phyloP scores from a whole-genome alignment of 768 basidiomycete genomes.

The Russula sp. region DNA sequence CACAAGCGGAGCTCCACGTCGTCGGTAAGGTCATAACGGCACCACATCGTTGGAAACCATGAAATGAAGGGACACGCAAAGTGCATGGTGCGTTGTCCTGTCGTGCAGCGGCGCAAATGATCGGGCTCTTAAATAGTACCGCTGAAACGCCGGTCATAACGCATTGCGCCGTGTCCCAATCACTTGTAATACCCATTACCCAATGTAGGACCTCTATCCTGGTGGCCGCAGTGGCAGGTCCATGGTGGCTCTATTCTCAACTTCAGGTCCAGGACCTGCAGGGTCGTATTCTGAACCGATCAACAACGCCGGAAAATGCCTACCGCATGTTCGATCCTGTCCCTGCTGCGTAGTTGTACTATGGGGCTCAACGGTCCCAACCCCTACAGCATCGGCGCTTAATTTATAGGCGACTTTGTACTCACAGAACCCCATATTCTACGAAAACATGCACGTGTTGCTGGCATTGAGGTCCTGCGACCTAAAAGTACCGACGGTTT shows the following conservation, averaged over 20 bases:
- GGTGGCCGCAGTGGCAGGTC: neutral
- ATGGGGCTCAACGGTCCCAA: neutral
- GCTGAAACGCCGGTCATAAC: neutral
- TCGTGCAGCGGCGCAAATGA: neutral
- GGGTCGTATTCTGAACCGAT: neutral
- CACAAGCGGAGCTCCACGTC: neutral
- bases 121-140: neutral
- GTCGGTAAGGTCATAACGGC: neutral
- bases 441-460: neutral
- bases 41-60: neutral
- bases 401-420: neutral
- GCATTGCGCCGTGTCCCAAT: neutral
- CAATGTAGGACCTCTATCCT: neutral
- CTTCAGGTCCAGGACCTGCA: neutral
- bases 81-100: neutral
- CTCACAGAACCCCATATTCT: too few species aligned
- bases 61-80: neutral
- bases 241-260: neutral
- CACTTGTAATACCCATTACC: neutral
- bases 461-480: neutral
- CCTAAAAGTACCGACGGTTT: neutral
- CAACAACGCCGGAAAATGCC: too few species aligned
- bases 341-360: neutral
- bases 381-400: conserved; percentile 9
- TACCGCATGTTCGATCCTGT: conserved; percentile 4